A percentile compares a stretch with the other conserved stretches of the same genome.
Conservation (phyloP, 768 basidiomycete species). For the Udeniomyces megalosporus region DNA sequence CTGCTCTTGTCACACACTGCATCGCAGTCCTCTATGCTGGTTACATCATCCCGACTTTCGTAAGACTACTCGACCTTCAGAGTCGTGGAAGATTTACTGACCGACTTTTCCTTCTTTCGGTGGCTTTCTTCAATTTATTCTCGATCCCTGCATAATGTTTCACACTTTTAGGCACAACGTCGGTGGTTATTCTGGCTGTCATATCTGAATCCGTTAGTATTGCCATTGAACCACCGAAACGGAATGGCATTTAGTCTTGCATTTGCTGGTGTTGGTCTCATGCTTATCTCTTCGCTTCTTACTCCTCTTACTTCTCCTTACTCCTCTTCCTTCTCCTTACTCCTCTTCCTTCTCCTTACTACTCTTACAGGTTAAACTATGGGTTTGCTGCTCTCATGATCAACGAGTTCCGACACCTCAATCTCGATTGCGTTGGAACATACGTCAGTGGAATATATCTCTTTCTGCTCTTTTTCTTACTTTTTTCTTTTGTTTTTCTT, state of each 20-base stretch:
- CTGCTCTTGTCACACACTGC: too few relatives aligned
- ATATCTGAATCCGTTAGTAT: not conserved
- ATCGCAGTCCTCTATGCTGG: constrained; percentile 15
- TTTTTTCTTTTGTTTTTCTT: not conserved
- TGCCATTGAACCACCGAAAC: too few relatives aligned
- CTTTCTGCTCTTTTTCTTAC: not conserved
- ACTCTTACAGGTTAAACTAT: constrained; percentile 21
- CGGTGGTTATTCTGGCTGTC: not conserved
- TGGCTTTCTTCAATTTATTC: too few relatives aligned
- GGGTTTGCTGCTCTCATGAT: constrained; percentile 22
- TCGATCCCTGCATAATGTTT: too few relatives aligned
- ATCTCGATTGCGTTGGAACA: constrained; percentile 12
- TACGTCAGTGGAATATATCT: constrained; percentile 13
- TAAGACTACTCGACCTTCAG: too few relatives aligned
- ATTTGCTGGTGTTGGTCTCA: too few relatives aligned
- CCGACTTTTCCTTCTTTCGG: too few relatives aligned
- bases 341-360: constrained; percentile 13
- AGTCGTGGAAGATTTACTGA: too few relatives aligned
- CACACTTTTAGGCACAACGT: too few relatives aligned
- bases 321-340: constrained; percentile 15
- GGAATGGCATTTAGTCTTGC: too few relatives aligned
- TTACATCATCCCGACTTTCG: constrained; percentile 18
- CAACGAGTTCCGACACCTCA: constrained; percentile 22
- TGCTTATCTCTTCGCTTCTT: too few relatives aligned
- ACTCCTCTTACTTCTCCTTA: constrained; percentile 21